Evolutionary conservation across 1,284 basidiomycete species (phyloP).

Genomic region (Kwoniella shivajii): DNA sequence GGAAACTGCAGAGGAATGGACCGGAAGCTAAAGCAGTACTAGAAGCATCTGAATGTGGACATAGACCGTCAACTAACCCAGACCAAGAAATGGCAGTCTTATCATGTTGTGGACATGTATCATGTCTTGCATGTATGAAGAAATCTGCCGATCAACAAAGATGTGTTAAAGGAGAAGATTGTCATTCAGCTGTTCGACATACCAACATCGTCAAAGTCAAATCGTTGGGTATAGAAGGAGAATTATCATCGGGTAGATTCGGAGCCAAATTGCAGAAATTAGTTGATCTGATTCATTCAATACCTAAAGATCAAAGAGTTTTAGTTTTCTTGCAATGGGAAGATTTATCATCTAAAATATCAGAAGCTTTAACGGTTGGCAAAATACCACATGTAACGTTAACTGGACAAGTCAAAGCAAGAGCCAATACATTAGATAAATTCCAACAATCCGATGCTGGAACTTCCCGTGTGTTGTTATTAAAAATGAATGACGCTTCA

Average conservation of each 20-base stretch:
- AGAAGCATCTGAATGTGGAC: slow-evolving; percentile 35
- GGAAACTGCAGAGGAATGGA: slow-evolving; percentile 79
- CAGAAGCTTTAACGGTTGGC: slow-evolving; percentile 73
- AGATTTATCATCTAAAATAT: slow-evolving; percentile 86
- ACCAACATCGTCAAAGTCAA: slow-evolving; percentile 80
- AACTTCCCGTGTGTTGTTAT: slow-evolving; percentile 71
- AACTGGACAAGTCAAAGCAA: slow-evolving; percentile 71
- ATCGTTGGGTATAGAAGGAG: slow-evolving; percentile 81
- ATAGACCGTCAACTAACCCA: slow-evolving; percentile 57
- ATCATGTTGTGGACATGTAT: slow-evolving; percentile 86
- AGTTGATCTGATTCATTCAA: slow-evolving; percentile 76
- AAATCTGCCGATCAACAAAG: slow-evolving; percentile 73
- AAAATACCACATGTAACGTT: slow-evolving; percentile 78
- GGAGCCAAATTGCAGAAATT: slow-evolving; percentile 87
- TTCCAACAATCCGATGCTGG: slow-evolving; percentile 73
- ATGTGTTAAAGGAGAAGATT: slow-evolving; percentile 72
- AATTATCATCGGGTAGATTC: slow-evolving; percentile 72
- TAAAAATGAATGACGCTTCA: slow-evolving; percentile 91
- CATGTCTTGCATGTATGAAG: slow-evolving; percentile 73
- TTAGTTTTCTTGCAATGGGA: slow-evolving; percentile 93
- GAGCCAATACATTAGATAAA: slow-evolving; percentile 76
- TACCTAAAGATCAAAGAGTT: slow-evolving; percentile 76
- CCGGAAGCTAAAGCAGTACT: slow-evolving; percentile 50
- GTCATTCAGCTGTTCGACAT: slow-evolving; percentile 70
- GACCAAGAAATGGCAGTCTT: slow-evolving; percentile 75